Base-by-base conservation (phyloP, 140 eudicot genomes). In the Oenanthe javanica region DNA sequence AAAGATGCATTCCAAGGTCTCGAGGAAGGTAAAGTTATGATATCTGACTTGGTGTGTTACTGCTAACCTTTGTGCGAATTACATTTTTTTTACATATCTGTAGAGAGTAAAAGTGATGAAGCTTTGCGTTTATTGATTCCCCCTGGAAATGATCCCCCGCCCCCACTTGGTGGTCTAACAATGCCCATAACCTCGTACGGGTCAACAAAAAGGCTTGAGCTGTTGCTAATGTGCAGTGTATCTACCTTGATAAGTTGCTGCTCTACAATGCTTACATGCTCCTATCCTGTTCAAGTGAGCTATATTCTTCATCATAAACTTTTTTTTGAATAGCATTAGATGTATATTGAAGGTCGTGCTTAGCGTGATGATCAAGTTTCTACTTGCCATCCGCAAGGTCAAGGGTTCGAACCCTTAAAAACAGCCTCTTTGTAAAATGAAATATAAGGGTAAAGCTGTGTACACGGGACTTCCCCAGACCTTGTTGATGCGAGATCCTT, bases 201-300 rank as follows among this genome's bases (percentile, higher is more conserved):
- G 78, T 76, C 86, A 77, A 67, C 82, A 27, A 84, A 82, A 80
- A 88, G 83, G 75, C 89, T 91, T 47, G 91, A 89, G 88, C 84
- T 84, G 48, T 78, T 87, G 77, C 81, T 84, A 79, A 80, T 89
- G 78, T 81, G 87, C 80, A 89, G 84, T 74, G 84, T 91, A 48
- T 93, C 97, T 40, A 80, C 92, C 43, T 88, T 93, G 51, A 81
- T 93, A 86, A 84, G 79, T 38, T 88, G 98, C 82, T 96, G 97
- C 82, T 93, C 87, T 52, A 82, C 84, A 57, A 90, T 96, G 99
- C 92, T 96, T 54, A 83, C 89, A 59, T 83, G 81, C 82, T 83
- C 93, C 51, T 96, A 91, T 85, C 94, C 96, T 61, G 86, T 83
- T 83, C 91, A 87, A 97, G 99, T 96, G 84, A 74, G 78, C 3